phyloP scores from a whole-genome alignment of 345 rosid genomes.

The Erysimum cheiranthoides region DNA sequence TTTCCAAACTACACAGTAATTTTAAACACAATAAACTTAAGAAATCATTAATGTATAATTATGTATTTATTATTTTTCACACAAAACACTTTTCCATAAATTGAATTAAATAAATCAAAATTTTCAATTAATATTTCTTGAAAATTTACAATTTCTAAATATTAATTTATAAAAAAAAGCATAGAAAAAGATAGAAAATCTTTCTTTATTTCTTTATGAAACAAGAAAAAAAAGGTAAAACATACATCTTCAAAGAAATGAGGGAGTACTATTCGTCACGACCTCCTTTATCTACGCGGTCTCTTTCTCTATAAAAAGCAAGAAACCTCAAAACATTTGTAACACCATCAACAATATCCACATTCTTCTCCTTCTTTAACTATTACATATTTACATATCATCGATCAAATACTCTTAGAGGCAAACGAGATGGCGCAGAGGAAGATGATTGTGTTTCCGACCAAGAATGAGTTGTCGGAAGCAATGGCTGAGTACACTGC shows the following conservation, averaged over 20 bases:
- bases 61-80: too few species aligned
- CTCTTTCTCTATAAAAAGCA: conserved; percentile 18
- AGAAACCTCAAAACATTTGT: conserved; percentile 5
- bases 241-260: too few species aligned
- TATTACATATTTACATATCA: neutral
- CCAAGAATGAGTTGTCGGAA: conserved; percentile 46
- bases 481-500: conserved; percentile 75
- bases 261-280: neutral
- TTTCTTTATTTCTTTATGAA: too few species aligned
- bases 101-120: too few species aligned
- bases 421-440: conserved; percentile 25
- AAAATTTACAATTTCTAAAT: too few species aligned
- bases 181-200: too few species aligned
- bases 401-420: neutral
- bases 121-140: too few species aligned
- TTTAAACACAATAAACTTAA: neutral
- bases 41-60: too few species aligned
- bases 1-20: neutral
- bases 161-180: too few species aligned
- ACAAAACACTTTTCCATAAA: too few species aligned
- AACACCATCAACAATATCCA: neutral
- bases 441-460: conserved; percentile 29
- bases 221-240: too few species aligned
- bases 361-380: neutral
- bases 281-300: neutral